Conservation (phyloP, 2,329 filamentous ascomycete species). For the Epichloe festucae region DNA sequence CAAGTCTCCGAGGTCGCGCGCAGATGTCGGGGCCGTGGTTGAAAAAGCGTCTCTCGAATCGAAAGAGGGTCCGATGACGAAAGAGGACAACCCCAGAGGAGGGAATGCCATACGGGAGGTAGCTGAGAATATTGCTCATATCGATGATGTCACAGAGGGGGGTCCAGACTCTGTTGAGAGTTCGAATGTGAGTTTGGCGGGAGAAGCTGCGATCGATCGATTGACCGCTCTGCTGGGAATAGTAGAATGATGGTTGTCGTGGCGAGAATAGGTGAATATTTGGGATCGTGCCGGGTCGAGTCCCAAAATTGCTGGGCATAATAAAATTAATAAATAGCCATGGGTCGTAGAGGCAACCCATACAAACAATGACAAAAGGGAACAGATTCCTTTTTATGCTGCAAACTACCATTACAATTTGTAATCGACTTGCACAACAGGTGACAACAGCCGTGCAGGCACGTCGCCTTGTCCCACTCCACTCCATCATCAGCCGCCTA, state of each 20-base stretch:
- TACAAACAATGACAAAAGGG: too few relatives aligned
- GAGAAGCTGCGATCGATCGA: conserved; percentile 1
- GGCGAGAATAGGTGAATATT: background rate
- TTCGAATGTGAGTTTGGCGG: background rate
- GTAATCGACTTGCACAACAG: too few relatives aligned
- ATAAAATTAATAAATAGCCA: too few relatives aligned
- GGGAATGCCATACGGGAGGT: background rate
- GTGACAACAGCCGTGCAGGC: too few relatives aligned
- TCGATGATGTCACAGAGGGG: background rate
- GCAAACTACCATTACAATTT: too few relatives aligned
- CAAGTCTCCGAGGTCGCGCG: background rate
- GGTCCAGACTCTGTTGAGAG: background rate
- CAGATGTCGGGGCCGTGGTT: background rate
- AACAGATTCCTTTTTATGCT: too few relatives aligned
- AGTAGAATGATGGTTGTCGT: background rate
- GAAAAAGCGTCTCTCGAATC: background rate
- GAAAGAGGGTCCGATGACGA: background rate
- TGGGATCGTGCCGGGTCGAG: background rate
- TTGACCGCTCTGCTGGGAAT: conserved; percentile 1
- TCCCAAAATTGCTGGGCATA: too few relatives aligned
- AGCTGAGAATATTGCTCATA: background rate
- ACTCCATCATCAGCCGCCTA: too few relatives aligned
- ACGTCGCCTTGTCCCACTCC: too few relatives aligned
- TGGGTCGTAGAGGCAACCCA: too few relatives aligned
- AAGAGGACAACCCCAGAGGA: background rate